Evolutionary conservation across 1,284 basidiomycete genomes (phyloP).

Genomic region (Malassezia nana): DNA sequence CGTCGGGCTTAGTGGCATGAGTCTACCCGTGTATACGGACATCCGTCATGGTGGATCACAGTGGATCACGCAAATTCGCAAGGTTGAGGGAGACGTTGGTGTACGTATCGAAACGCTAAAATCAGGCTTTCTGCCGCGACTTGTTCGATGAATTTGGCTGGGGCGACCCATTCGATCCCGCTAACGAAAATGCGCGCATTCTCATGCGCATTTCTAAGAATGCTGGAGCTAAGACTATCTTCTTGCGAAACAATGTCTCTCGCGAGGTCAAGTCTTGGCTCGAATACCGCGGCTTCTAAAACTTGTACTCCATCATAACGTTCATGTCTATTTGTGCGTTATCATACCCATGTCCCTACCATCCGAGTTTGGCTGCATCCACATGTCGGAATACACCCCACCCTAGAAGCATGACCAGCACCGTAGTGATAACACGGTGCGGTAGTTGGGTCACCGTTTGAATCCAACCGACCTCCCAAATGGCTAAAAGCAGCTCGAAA

Average conservation of each 20-base stretch:
- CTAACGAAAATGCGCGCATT: neutral
- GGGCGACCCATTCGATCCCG: constrained; percentile 15
- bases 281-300: constrained; percentile 17
- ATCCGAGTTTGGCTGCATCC: constrained; percentile 1
- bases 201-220: constrained; percentile 3
- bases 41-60: constrained; percentile 25
- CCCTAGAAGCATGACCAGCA: neutral
- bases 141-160: constrained; percentile 17
- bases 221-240: constrained; percentile 8
- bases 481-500: constrained; percentile 2
- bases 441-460: neutral
- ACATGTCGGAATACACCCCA: constrained; percentile 5
- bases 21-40: constrained; percentile 33
- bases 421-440: neutral
- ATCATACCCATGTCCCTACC: neutral
- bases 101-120: constrained; percentile 6
- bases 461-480: constrained; percentile 13
- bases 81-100: constrained; percentile 25
- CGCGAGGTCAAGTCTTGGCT: constrained; percentile 16
- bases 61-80: constrained; percentile 27
- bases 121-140: constrained; percentile 11
- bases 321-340: neutral
- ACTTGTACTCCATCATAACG: neutral
- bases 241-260: constrained; percentile 7
- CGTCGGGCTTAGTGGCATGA: constrained; percentile 23